These are phyloP conservation scores for Primulina tabacum DNA, from an alignment of 257 asterid species.

Conservation along the genomic window DNA sequence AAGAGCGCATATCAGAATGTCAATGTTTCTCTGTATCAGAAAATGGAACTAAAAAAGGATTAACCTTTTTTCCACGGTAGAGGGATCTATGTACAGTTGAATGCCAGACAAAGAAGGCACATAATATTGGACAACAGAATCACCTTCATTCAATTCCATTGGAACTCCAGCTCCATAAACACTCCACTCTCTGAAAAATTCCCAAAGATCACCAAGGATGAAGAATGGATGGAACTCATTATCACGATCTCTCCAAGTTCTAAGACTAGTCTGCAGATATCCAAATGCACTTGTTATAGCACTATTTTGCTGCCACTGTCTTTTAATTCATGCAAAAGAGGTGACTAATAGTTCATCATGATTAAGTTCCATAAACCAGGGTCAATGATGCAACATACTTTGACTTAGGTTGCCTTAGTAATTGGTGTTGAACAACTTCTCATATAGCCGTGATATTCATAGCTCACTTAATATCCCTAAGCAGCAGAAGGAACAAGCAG, in stretches of 20 bases:
- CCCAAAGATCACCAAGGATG: constrained; percentile 91
- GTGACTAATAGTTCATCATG: neutral
- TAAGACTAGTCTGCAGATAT: constrained; percentile 61
- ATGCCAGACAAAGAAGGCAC: constrained; percentile 88
- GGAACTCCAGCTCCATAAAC: constrained; percentile 97
- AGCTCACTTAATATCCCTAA: neutral
- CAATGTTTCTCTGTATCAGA: neutral
- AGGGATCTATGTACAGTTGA: constrained; percentile 73
- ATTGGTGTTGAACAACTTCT: neutral
- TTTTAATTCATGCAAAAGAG: constrained; percentile 5
- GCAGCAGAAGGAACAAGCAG: no score
- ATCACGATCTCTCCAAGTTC: constrained; percentile 50
- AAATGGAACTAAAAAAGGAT: neutral
- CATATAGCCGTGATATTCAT: neutral
- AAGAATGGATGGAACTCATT: constrained; percentile 63
- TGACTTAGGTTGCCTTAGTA: neutral
- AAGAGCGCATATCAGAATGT: neutral
- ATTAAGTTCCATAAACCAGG: constrained; percentile 3
- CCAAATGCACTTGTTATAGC: constrained; percentile 24
- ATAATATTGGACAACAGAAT: constrained; percentile 80
- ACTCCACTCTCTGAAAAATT: constrained; percentile 90
- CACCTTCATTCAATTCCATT: constrained; percentile 54
- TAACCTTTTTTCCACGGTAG: constrained; percentile 55
- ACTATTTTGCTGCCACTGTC: neutral
- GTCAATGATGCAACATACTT: neutral